Evolutionary conservation across 139 green algal species (phyloP), one percentile per base, ranked within the genome.

Genomic region (Chlamydomonas sp.): DNA sequence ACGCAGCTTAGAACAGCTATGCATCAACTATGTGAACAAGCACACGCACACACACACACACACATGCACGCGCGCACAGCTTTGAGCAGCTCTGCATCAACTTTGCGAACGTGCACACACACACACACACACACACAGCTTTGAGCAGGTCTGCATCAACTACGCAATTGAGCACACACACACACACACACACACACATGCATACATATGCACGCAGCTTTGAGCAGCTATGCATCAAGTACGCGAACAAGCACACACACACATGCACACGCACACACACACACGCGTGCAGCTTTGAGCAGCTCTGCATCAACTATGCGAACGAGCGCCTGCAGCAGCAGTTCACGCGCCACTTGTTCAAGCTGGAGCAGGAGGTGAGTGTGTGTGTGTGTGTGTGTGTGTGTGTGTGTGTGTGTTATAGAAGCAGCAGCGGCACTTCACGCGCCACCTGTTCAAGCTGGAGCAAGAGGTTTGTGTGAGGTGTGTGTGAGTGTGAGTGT

Each of bases 1-100:
- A n/a, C n/a, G n/a, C n/a, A n/a, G 76, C 70, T 95, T 96, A 71
- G 92, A 98, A 85, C 92, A 98, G 87, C 91, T 98, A 67, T 98
- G 93, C 84, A 98, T 98, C 85, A 98, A 98, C 80, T 90, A 97
- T 57, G 92, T 92, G 62, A 98, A 98, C 73, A 92, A 98, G 83
- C 89, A n/a, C n/a, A n/a, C n/a, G n/a, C n/a, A n/a, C n/a, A n/a
- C n/a, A n/a, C n/a, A n/a, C n/a, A n/a, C n/a, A n/a, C n/a, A n/a
- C n/a, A n/a, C n/a, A n/a, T n/a, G n/a, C n/a, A n/a, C n/a, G n/a
- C n/a, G n/a, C n/a, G n/a, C n/a, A n/a, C n/a, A n/a, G 77, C 69
- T 95, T 96, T 73, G 93, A 98, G 85, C 93, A 98, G 87, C 91
- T 98, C 68, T 98, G 93, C 84, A 98, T 98, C 85, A 98, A 98